Evolutionary conservation across 352 stramenopile species (phyloP).

Genomic region (Achlya hypogyna): DNA sequence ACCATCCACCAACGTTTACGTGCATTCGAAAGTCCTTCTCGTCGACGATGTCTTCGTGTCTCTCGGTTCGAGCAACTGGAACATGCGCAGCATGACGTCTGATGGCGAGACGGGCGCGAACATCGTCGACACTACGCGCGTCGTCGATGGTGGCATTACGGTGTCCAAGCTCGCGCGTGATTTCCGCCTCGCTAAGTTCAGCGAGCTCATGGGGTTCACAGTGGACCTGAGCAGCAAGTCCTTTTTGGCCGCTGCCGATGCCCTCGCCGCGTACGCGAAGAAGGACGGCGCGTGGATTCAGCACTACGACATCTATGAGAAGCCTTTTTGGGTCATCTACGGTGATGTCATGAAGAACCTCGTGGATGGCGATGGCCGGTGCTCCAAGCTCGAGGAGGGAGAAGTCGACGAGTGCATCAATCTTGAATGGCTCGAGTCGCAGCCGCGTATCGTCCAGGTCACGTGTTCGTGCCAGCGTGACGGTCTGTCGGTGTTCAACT

Average conservation of each 20-base stretch:
- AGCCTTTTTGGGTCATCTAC: constrained; percentile 30
- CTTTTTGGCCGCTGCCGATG: constrained; percentile 33
- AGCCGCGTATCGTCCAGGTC: neutral
- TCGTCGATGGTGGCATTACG: constrained; percentile 24
- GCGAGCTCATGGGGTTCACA: constrained; percentile 35
- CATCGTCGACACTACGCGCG: constrained; percentile 35
- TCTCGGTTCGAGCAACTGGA: constrained; percentile 55
- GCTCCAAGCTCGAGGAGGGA: constrained; percentile 26
- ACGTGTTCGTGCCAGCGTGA: neutral
- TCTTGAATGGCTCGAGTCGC: neutral
- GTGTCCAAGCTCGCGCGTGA: constrained; percentile 35
- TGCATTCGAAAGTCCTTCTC: constrained; percentile 47
- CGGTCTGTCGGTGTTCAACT: neutral
- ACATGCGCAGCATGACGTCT: constrained; percentile 51
- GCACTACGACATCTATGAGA: constrained; percentile 26
- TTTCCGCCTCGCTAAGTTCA: constrained; percentile 50
- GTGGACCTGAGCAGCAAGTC: constrained; percentile 32
- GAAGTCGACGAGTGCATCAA: too few relatives aligned
- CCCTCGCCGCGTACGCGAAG: constrained; percentile 27
- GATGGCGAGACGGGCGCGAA: constrained; percentile 51
- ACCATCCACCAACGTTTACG: constrained; percentile 28
- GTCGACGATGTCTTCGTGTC: constrained; percentile 64
- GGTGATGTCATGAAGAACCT: constrained; percentile 32
- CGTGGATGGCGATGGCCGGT: constrained; percentile 7
- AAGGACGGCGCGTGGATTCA: constrained; percentile 28